These are phyloP conservation scores for Penicillium verrucosum DNA, from an alignment of 2,329 filamentous ascomycete genomes.

Conservation along the genomic window DNA sequence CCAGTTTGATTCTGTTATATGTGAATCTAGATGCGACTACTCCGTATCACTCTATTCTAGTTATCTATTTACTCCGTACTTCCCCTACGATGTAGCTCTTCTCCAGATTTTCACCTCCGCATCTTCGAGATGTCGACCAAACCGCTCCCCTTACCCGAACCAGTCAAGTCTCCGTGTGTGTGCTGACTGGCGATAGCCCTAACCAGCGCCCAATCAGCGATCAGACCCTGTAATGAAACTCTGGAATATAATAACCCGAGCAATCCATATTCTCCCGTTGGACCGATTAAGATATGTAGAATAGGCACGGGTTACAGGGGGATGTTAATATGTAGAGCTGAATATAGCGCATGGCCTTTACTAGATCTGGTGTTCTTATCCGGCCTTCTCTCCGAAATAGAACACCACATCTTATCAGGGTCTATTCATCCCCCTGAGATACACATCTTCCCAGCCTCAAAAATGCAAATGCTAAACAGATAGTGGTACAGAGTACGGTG, in stretches of 20 bases:
- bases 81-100: neutral
- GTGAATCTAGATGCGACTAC: neutral
- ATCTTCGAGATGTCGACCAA: neutral
- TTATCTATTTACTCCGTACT: neutral
- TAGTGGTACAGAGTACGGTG: slow-evolving; percentile 7
- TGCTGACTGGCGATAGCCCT: slow-evolving; percentile 1
- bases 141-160: slow-evolving; percentile 3
- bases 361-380: slow-evolving; percentile 10
- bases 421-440: neutral
- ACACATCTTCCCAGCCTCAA: neutral
- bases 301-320: neutral
- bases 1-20: neutral
- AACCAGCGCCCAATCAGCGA: slow-evolving; percentile 5
- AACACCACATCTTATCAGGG: slow-evolving; percentile 4
- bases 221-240: slow-evolving; percentile 8
- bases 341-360: slow-evolving; percentile 4
- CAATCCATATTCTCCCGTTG: slow-evolving; percentile 22
- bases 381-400: slow-evolving; percentile 3
- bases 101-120: slow-evolving; percentile 9
- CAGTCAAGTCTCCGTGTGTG: neutral
- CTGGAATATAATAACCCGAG: slow-evolving; percentile 6
- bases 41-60: neutral
- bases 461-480: slow-evolving; percentile 9
- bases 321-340: neutral
- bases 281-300: slow-evolving; percentile 21